These are phyloP conservation scores for Nakazawaea holstii DNA, from an alignment of 805 yeast species.

Conservation along the genomic window DNA sequence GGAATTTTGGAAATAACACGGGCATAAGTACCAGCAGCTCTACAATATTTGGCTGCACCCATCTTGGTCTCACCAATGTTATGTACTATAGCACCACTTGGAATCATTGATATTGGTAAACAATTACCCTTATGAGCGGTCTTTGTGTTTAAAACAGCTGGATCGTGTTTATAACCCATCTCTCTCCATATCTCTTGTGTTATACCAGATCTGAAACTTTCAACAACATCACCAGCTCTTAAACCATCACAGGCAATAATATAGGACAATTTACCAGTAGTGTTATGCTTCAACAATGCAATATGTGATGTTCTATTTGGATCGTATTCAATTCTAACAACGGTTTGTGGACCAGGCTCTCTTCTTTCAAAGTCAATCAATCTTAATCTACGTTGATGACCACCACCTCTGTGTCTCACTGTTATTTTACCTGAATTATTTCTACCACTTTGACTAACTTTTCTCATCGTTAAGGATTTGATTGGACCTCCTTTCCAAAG, in stretches of 20 bases:
- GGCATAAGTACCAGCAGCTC: slow-evolving; percentile 94
- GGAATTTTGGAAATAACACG: slow-evolving; percentile 77
- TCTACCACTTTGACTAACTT: slow-evolving; percentile 78
- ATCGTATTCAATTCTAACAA: slow-evolving; percentile 88
- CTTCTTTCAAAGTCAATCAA: slow-evolving; percentile 70
- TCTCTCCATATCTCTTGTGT: slow-evolving; percentile 68
- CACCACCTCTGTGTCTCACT: slow-evolving; percentile 95
- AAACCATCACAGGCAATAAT: slow-evolving; percentile 89
- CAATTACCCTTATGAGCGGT: slow-evolving; percentile 94
- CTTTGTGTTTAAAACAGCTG: slow-evolving; percentile 81
- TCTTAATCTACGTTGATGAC: slow-evolving; percentile 84
- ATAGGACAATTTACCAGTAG: slow-evolving; percentile 62
- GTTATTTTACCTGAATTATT: slow-evolving; percentile 85
- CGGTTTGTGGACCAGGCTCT: slow-evolving; percentile 68
- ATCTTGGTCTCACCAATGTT: slow-evolving; percentile 72
- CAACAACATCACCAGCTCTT: slow-evolving; percentile 88
- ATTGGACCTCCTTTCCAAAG: slow-evolving; percentile 83
- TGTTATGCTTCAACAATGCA: slow-evolving; percentile 69
- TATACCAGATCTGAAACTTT: slow-evolving; percentile 83
- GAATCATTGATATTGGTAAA: slow-evolving; percentile 85
- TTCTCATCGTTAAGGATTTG: slow-evolving; percentile 66
- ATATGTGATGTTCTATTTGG: slow-evolving; percentile 93
- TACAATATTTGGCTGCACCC: slow-evolving; percentile 84
- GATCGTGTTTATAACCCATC: slow-evolving; percentile 91
- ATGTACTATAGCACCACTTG: slow-evolving; percentile 89